A percentile compares a stretch with the other conserved stretches of the same genome.
phyloP scores from a whole-genome alignment of 2,329 filamentous ascomycete genomes.

The Hymenoscyphus fraxineus region DNA sequence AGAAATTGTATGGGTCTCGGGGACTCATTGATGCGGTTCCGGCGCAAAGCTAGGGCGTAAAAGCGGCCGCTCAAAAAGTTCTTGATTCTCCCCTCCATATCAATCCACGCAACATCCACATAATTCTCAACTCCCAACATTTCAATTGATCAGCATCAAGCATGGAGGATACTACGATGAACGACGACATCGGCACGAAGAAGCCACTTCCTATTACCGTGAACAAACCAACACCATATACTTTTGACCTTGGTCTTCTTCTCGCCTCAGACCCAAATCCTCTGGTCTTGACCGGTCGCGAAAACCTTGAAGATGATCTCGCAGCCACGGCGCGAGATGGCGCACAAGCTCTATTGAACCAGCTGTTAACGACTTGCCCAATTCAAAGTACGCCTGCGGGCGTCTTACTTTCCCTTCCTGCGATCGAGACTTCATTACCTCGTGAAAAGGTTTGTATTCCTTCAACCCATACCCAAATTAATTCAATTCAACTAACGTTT shows the following conservation, averaged over 20 bases:
- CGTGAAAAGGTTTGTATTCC: constrained; percentile 65
- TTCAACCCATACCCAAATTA: background rate
- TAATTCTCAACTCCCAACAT: constrained; percentile 3
- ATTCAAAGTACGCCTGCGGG: constrained; percentile 65
- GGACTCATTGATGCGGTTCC: background rate
- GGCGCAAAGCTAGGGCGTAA: constrained; percentile 3
- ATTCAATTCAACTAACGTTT: constrained; percentile 11
- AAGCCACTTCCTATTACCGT: constrained; percentile 57
- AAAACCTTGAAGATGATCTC: constrained; percentile 63
- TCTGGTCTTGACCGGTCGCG: constrained; percentile 50
- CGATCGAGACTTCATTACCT: constrained; percentile 66
- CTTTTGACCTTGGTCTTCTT: constrained; percentile 85
- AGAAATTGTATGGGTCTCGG: constrained; percentile 10
- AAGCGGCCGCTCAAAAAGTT: constrained; percentile 24
- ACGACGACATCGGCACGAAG: constrained; percentile 9
- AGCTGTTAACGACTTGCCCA: constrained; percentile 84
- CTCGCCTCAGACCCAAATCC: constrained; percentile 86
- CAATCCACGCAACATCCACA: background rate
- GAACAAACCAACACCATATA: constrained; percentile 83
- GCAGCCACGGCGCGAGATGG: constrained; percentile 77
- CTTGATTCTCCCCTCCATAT: constrained; percentile 7
- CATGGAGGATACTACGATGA: constrained; percentile 9
- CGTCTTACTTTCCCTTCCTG: constrained; percentile 76
- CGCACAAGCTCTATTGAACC: constrained; percentile 88
- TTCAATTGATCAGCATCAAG: background rate